Percentiles rank a stretch among this genome's conserved stretches.
Conservation (phyloP, 2,329 filamentous ascomycete genomes). For the Penicillium sp. region DNA sequence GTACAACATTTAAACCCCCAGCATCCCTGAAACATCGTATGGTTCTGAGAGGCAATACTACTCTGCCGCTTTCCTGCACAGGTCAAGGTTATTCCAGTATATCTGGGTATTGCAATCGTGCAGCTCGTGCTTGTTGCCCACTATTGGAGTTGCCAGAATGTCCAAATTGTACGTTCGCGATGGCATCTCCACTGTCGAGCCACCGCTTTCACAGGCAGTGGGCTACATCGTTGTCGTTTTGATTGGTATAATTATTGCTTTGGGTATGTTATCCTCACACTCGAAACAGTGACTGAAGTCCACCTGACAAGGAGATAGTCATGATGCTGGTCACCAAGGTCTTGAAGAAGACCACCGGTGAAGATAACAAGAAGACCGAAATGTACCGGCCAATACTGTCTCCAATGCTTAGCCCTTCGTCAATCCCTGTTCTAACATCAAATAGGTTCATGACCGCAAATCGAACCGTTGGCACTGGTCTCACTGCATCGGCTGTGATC, state of each 20-base stretch:
- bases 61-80: neutral
- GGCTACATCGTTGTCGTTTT: conserved; percentile 48
- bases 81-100: neutral
- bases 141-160: conserved; percentile 9
- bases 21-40: neutral
- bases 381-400: conserved; percentile 37
- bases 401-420: neutral
- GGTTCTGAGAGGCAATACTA: neutral
- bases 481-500: conserved; percentile 57
- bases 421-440: neutral
- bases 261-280: conserved; percentile 27
- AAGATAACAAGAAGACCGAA: conserved; percentile 56
- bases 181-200: conserved; percentile 27
- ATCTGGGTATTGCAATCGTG: no score
- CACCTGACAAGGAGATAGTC: conserved; percentile 24
- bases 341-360: conserved; percentile 52
- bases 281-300: neutral
- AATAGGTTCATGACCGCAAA: conserved; percentile 57
- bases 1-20: conserved; percentile 11
- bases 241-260: conserved; percentile 44
- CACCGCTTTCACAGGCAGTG: conserved; percentile 41
- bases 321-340: conserved; percentile 53
- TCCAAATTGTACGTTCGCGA: conserved; percentile 15
- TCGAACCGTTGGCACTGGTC: conserved; percentile 52
- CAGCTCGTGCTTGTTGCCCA: neutral